Evolutionary conservation across 352 stramenopile genomes (phyloP), one percentile per base, ranked within the genome.

Genomic region (Globisporangium emineosum): DNA sequence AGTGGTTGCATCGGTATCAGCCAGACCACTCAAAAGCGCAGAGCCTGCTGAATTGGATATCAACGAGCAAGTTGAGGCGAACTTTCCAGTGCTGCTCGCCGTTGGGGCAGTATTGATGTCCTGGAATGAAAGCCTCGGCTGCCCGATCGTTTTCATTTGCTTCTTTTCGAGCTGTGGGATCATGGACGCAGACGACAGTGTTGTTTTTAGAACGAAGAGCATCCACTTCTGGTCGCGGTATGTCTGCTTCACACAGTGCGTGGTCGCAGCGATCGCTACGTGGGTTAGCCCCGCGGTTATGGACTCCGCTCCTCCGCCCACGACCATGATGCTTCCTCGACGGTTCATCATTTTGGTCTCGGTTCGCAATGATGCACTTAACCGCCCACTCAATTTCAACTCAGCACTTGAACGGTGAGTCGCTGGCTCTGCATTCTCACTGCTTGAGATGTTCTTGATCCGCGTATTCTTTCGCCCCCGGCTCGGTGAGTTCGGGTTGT

Each of bases 161-260:
- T 90, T 90, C 69, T 88, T 90, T 35, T 92, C 81, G 12, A 92
- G 72, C 40, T 73, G 67, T 23, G 81, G 79, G 40, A 88, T 77
- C 79, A 90, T 89, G 4, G 67, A 66, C 21, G 81, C 70, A 0
- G 78, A 89, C 9, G 83, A 92, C 2, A 90, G 65, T 35, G 77
- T 82, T 17, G 83, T 84, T 55, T 89, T 89, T 30, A 92, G 69
- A 43, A 89, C 65, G 51, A 86, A 89, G 32, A 87, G 69, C 65
- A 77, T 85, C 83, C 83, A 92, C 42, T 86, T 89, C 15, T 83
- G 75, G 29, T 89, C 79, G 23, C 78, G 74, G 21, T 79, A 89
- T 2, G 64, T 82, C 52, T 89, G 78, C 17, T 77, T 75, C 9
- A 89, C 70, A 35, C 81, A 92, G 21, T 79, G 72, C 17, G 72